Percentiles rank a stretch among this genome's conserved stretches.
phyloP scores from a whole-genome alignment of 202 grass and related monocot species.

The Bolboschoenoplectus hybrid region DNA sequence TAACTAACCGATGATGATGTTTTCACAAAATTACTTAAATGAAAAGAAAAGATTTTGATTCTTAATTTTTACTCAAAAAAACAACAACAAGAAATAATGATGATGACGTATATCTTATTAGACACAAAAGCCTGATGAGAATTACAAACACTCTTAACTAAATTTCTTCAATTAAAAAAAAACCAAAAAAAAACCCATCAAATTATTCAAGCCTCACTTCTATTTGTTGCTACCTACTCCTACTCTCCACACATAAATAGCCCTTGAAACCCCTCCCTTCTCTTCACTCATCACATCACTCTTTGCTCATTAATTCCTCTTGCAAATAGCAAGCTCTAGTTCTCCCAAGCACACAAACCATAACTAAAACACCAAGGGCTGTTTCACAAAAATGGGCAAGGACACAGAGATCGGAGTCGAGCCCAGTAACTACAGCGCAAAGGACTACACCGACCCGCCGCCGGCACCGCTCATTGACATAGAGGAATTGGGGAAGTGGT shows the following conservation, averaged over 20 bases:
- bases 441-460: slow-evolving; percentile 83
- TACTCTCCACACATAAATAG: slow-evolving; percentile 15
- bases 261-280: slow-evolving; percentile 3
- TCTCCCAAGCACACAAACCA: background rate
- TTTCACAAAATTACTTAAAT: background rate
- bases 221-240: slow-evolving; percentile 13
- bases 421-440: slow-evolving; percentile 50
- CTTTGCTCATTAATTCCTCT: slow-evolving; percentile 24
- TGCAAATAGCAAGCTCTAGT: slow-evolving; percentile 17
- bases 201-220: slow-evolving; percentile 32
- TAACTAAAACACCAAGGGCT: slow-evolving; percentile 33
- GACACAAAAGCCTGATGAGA: background rate
- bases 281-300: slow-evolving; percentile 47
- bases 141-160: slow-evolving; percentile 13
- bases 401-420: slow-evolving; percentile 42
- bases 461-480: slow-evolving; percentile 66
- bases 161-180: slow-evolving; percentile 22
- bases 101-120: background rate
- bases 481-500: slow-evolving; percentile 69
- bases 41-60: background rate
- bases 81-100: background rate
- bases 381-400: slow-evolving; percentile 58
- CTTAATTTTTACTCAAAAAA: slow-evolving; percentile 10
- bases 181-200: slow-evolving; percentile 14
- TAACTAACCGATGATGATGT: background rate